Conservation (phyloP, 768 basidiomycete species). For the Cantharellus anzutake region DNA sequence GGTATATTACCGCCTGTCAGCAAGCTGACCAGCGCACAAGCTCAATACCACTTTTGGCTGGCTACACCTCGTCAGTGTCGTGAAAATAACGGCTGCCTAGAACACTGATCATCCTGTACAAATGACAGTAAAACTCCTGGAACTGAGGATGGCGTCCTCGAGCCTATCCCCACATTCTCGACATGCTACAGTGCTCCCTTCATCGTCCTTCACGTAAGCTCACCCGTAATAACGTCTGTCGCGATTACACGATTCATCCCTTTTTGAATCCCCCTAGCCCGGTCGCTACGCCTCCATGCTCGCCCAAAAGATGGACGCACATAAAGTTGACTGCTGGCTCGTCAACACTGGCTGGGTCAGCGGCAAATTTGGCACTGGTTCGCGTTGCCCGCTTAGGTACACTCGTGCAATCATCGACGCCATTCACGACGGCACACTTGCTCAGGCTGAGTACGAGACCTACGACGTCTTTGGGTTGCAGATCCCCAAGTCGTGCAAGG, state of each 20-base stretch:
- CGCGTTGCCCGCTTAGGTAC: conserved; percentile 90
- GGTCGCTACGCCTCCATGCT: conserved; percentile 95
- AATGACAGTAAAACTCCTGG: conserved; percentile 77
- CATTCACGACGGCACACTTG: conserved; percentile 84
- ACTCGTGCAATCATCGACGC: conserved; percentile 95
- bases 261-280: conserved; percentile 26
- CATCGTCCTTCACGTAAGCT: conserved; percentile 64
- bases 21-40: conserved; percentile 82
- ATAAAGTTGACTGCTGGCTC: conserved; percentile 88
- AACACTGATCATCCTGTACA: not conserved
- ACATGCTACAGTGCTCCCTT: conserved; percentile 99
- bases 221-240: not conserved
- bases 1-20: conserved; percentile 95
- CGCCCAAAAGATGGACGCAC: conserved; percentile 76
- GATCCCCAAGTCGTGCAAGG: conserved; percentile 65
- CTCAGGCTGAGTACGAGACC: conserved; percentile 68
- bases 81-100: not conserved
- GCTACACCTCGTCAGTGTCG: conserved; percentile 66
- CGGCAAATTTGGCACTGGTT: conserved; percentile 82
- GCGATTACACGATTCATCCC: not conserved
- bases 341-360: conserved; percentile 98
- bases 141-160: conserved; percentile 93
- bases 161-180: conserved; percentile 97
- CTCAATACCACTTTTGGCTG: conserved; percentile 94
- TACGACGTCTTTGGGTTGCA: conserved; percentile 64